These are phyloP conservation scores for Dorcoceras hygrometricum DNA, from an alignment of 257 asterid genomes.

Conservation along the genomic window DNA sequence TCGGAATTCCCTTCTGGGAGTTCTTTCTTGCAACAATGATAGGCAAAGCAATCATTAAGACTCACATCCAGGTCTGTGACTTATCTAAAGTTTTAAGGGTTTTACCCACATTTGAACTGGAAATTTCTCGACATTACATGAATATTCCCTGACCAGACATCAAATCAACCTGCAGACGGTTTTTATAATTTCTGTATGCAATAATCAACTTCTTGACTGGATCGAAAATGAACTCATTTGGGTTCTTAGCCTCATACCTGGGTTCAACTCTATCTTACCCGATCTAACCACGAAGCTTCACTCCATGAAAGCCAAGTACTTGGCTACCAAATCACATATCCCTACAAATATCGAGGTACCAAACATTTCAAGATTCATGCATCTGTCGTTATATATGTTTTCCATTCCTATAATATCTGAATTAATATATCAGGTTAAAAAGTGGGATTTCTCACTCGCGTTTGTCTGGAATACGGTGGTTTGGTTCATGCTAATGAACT, in stretches of 20 bases:
- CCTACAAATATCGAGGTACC: constrained; percentile 59
- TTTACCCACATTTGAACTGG: no score
- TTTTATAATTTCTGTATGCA: constrained; percentile 81
- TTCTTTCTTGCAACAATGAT: constrained; percentile 79
- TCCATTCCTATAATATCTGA: no score
- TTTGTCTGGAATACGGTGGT: constrained; percentile 75
- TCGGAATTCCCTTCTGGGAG: constrained; percentile 87
- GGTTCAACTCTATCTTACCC: constrained; percentile 55
- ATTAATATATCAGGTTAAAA: constrained; percentile 48
- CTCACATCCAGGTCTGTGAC: constrained; percentile 80
- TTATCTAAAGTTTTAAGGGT: no score
- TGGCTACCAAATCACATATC: constrained; percentile 48
- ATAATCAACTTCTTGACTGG: constrained; percentile 93
- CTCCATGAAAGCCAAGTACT: constrained; percentile 72
- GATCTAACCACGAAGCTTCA: constrained; percentile 67
- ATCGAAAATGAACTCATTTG: constrained; percentile 78
- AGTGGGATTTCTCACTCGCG: constrained; percentile 73
- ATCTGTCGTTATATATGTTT: no score
- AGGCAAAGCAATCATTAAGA: constrained; percentile 87
- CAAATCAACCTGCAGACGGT: constrained; percentile 68
- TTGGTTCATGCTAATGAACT: constrained; percentile 75
- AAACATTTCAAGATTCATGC: no score
- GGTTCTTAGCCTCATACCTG: constrained; percentile 78
- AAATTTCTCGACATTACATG: no score
- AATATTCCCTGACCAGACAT: no score